phyloP scores from a whole-genome alignment of 1,284 basidiomycete species.

The Malassezia globosa region DNA sequence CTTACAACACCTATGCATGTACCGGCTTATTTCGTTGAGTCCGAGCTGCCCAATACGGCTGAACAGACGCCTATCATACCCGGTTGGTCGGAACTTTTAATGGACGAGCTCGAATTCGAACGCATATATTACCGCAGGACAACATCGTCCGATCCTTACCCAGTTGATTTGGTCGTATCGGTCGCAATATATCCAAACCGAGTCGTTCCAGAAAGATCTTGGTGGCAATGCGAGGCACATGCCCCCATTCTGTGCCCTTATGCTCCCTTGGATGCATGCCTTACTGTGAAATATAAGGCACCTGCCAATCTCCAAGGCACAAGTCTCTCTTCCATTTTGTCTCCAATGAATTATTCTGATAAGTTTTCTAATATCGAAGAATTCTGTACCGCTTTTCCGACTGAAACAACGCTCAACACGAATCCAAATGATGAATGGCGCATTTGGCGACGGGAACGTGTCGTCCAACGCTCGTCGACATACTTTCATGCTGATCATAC shows the following conservation, averaged over 20 bases:
- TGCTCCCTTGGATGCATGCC: conserved; percentile 2
- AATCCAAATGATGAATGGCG: too few species aligned
- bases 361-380: neutral
- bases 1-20: neutral
- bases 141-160: neutral
- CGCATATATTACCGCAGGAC: neutral
- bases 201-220: neutral
- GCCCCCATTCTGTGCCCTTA: conserved; percentile 4
- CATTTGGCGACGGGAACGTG: conserved; percentile 2
- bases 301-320: neutral
- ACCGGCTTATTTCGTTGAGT: neutral
- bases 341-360: neutral
- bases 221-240: neutral
- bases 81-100: neutral
- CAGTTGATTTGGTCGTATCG: neutral
- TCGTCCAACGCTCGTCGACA: neutral
- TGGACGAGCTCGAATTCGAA: neutral
- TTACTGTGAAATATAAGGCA: neutral
- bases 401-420: too few species aligned
- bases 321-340: neutral
- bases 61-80: neutral
- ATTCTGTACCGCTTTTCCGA: too few species aligned
- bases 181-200: neutral
- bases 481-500: conserved; percentile 1
- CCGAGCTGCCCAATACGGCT: conserved; percentile 4